phyloP scores from a whole-genome alignment of 2,329 filamentous ascomycete species.

The Calonectria naviculata region DNA sequence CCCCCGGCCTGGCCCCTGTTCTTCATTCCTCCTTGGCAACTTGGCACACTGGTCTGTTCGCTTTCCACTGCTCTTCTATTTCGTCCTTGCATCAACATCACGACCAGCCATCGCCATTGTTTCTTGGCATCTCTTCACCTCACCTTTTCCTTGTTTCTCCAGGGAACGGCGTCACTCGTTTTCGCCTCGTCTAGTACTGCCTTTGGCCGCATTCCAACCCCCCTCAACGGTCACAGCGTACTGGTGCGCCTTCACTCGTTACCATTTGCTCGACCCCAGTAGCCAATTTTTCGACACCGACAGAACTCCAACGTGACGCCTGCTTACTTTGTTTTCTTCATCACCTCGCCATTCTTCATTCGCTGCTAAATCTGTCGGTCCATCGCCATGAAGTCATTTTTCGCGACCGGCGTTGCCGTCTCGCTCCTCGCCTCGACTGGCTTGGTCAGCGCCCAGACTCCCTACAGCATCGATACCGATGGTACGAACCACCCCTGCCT shows the following conservation, averaged over 20 bases:
- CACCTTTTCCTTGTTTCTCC: not conserved
- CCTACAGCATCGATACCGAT: slow-evolving; percentile 37
- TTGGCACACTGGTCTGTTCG: slow-evolving; percentile 28
- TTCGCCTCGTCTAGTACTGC: slow-evolving; percentile 9
- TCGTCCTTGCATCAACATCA: slow-evolving; percentile 35
- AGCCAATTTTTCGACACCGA: not conserved
- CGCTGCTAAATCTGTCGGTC: slow-evolving; percentile 11
- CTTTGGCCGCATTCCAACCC: not conserved
- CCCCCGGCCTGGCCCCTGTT: slow-evolving; percentile 22
- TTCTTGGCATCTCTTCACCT: slow-evolving; percentile 17
- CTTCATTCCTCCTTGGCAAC: slow-evolving; percentile 39
- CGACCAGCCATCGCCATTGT: slow-evolving; percentile 25
- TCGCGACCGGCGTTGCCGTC: slow-evolving; percentile 28
- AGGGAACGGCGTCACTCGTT: slow-evolving; percentile 19
- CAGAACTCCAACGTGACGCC: slow-evolving; percentile 17
- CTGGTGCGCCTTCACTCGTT: slow-evolving; percentile 20
- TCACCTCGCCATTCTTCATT: slow-evolving; percentile 16
- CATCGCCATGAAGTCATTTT: slow-evolving; percentile 36
- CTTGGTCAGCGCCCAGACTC: slow-evolving; percentile 35
- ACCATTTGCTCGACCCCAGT: not conserved
- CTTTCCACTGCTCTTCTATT: slow-evolving; percentile 24
- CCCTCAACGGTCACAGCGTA: not conserved
- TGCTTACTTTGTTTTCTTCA: slow-evolving; percentile 11
- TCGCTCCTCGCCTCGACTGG: slow-evolving; percentile 35
- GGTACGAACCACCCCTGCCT: slow-evolving; percentile 25